These are phyloP conservation scores for Podila minutissima DNA, from an alignment of 192 early-diverging fungal species.

Conservation along the genomic window DNA sequence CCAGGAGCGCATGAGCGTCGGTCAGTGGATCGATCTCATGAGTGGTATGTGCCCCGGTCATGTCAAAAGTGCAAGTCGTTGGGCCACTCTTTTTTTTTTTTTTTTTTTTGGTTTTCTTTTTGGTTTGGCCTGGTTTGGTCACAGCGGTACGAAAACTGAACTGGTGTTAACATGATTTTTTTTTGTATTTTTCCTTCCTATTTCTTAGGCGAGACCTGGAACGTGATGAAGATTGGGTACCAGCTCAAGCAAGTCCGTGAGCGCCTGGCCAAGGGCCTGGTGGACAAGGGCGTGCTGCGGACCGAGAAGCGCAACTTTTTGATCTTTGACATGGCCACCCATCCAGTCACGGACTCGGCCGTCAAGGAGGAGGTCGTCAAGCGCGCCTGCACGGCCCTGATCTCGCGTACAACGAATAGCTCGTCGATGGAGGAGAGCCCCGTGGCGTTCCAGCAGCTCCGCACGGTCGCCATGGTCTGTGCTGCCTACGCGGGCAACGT, in stretches of 20 bases:
- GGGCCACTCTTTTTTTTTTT: no score
- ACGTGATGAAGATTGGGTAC: constrained; percentile 95
- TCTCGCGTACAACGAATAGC: constrained; percentile 72
- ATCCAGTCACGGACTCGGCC: constrained; percentile 89
- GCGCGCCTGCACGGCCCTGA: constrained; percentile 81
- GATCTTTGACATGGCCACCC: constrained; percentile 98
- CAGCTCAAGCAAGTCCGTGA: constrained; percentile 99
- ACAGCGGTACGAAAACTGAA: neutral
- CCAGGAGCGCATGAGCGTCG: constrained; percentile 78
- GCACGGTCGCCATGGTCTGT: constrained; percentile 91
- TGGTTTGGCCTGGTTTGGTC: no score
- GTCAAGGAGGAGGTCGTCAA: constrained; percentile 91
- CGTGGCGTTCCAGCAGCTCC: constrained; percentile 66
- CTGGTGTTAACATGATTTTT: neutral
- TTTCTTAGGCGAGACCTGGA: constrained; percentile 96
- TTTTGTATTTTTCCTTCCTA: neutral
- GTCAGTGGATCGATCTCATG: constrained; percentile 97
- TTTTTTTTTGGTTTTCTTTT: no score
- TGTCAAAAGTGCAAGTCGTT: no score
- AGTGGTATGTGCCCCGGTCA: constrained; percentile 73
- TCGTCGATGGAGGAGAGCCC: constrained; percentile 59
- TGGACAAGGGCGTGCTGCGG: constrained; percentile 97
- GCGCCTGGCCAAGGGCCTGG: constrained; percentile 94
- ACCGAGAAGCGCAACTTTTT: constrained; percentile 97
- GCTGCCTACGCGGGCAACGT: constrained; percentile 97